Evolutionary conservation across 1,284 basidiomycete genomes (phyloP).

Genomic region (Sporisorium iseilematis-ciliati): DNA sequence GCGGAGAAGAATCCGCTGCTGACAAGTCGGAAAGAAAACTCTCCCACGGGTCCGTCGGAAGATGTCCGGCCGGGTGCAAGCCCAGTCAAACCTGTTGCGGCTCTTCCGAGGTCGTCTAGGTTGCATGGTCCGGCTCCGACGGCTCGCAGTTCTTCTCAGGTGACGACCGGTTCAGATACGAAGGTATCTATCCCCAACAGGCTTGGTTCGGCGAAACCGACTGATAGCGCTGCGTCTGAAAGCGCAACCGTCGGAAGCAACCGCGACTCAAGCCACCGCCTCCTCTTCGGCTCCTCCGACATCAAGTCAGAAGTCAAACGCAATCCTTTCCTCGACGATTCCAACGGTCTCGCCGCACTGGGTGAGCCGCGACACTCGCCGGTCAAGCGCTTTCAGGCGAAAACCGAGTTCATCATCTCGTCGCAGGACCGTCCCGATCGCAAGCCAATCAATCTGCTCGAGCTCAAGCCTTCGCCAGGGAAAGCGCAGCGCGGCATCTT

Average conservation of each 20-base stretch:
- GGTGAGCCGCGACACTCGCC: constrained; percentile 48
- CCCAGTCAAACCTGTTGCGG: constrained; percentile 24
- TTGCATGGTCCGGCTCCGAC: constrained; percentile 20
- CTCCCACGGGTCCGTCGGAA: constrained; percentile 10
- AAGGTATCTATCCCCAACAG: background rate
- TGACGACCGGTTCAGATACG: background rate
- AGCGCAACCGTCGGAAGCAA: constrained; percentile 1
- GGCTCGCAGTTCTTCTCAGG: constrained; percentile 15
- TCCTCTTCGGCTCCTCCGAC: constrained; percentile 26
- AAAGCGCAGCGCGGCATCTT: constrained; percentile 56
- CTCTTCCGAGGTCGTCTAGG: constrained; percentile 19
- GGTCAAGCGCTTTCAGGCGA: constrained; percentile 43
- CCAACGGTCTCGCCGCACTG: constrained; percentile 35
- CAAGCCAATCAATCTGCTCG: constrained; percentile 52
- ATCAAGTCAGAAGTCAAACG: constrained; percentile 2
- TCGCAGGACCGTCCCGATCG: constrained; percentile 46
- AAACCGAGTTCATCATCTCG: constrained; percentile 39
- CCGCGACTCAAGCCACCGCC: constrained; percentile 22
- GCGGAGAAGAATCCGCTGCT: constrained; percentile 10
- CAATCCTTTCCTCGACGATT: constrained; percentile 33
- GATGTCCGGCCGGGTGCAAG: constrained; percentile 11
- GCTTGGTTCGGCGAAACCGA: background rate
- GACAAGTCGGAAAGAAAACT: constrained; percentile 38
- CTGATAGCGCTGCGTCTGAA: background rate
- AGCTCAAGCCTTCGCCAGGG: constrained; percentile 51